Evolutionary conservation across 176 grass and related monocot genomes (phyloP), one percentile per base, ranked within the genome.

Genomic region (Stipa capillata): DNA sequence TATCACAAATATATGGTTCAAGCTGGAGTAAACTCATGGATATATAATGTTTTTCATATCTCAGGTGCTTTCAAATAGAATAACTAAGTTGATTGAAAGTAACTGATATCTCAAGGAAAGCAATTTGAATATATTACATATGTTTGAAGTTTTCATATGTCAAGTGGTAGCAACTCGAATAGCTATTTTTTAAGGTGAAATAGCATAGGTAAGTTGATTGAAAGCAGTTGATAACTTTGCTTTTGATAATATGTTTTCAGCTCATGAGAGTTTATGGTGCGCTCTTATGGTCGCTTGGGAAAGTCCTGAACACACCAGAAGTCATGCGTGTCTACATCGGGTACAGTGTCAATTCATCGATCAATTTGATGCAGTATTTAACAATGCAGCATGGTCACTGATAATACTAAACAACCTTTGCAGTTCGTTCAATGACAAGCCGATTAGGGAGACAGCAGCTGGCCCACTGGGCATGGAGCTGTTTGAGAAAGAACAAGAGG

Each of bases 371-470:
- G 8, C 1, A 53, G 21, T 43, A 3, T 1, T 21, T 15, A 34
- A 34, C 3, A 37, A 42, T 25, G 40, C 51, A 41, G 14, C 32
- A 15, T 37, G 15, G 35, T 40, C 34, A 17, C 43, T 65, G 57
- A 68, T 57, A 58, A 49, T 6, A 40, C 37, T 65, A 48, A 76
- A 49, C 51, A 32, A 74, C 47, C 0, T 50, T 64, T 0, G 40
- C 68, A 97, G 94, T 52, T 97, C 94, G 51, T 97, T 97, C 87
- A 93, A 93, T 55, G 89, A 97, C 74, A 97, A 89, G 80, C 94
- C 86, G 28, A 83, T 97, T 52, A 78, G 77, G 57, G 91, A 90
- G 74, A 79, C 77, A 28, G 88, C 83, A 12, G 77, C 80, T 34
- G 94, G 91, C 14, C 94, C 94, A 72, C 76, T 93, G 18, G 86